Conservation (phyloP, 192 early-diverging fungal species). For the Chytriomyces confervae region DNA sequence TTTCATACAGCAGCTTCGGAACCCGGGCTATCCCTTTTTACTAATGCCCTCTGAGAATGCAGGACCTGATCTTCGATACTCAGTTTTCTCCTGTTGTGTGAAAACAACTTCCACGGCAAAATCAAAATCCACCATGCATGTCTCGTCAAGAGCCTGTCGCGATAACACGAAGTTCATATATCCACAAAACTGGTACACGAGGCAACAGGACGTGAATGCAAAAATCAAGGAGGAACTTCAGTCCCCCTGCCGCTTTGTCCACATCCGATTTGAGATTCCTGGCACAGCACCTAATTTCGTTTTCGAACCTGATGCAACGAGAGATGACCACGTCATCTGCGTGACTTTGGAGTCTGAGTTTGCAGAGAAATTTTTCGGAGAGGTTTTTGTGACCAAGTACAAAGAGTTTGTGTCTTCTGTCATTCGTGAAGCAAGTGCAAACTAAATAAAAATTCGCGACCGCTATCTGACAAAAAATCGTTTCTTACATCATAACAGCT, state of each 20-base stretch:
- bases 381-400: background rate
- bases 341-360: slow-evolving; percentile 18
- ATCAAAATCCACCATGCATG: slow-evolving; percentile 19
- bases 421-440: too few species aligned
- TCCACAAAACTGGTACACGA: slow-evolving; percentile 10
- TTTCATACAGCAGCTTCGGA: slow-evolving; percentile 27
- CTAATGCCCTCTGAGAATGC: slow-evolving; percentile 30
- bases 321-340: slow-evolving; percentile 14
- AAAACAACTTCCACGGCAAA: slow-evolving; percentile 30
- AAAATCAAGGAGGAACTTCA: too few species aligned
- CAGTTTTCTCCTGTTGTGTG: slow-evolving; percentile 24
- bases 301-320: background rate
- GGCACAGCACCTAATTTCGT: slow-evolving; percentile 1
- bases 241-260: slow-evolving; percentile 1
- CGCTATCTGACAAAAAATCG: too few species aligned
- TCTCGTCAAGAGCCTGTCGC: background rate
- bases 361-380: slow-evolving; percentile 13
- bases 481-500: too few species aligned
- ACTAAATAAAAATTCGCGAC: too few species aligned
- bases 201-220: background rate
- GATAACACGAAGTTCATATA: background rate
- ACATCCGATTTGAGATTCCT: slow-evolving; percentile 11
- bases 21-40: slow-evolving; percentile 11
- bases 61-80: slow-evolving; percentile 33
- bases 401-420: too few species aligned